These are phyloP conservation scores for Fusarium anguioides DNA, from an alignment of 2,329 filamentous ascomycete genomes.

Conservation along the genomic window DNA sequence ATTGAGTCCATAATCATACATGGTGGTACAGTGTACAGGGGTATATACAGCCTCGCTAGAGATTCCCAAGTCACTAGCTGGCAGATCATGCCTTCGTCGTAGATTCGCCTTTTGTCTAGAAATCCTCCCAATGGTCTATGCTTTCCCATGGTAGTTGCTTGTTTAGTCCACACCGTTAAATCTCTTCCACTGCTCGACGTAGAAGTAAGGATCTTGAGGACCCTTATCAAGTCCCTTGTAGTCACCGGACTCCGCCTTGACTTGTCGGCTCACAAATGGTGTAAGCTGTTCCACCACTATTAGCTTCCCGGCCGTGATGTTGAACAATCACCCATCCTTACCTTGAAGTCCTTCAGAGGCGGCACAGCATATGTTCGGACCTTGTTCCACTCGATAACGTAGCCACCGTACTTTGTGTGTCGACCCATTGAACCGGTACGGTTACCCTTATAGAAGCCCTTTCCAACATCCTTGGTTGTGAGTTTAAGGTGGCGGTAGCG, in stretches of 20 bases:
- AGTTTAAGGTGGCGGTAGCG: slow-evolving; percentile 80
- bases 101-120: slow-evolving; percentile 1
- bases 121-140: neutral
- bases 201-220: slow-evolving; percentile 69
- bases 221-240: slow-evolving; percentile 65
- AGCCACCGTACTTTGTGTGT: slow-evolving; percentile 86
- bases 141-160: neutral
- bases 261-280: slow-evolving; percentile 76
- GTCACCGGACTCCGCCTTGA: slow-evolving; percentile 64
- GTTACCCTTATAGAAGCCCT: slow-evolving; percentile 98
- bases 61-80: slow-evolving; percentile 28
- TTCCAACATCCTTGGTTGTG: slow-evolving; percentile 92
- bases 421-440: slow-evolving; percentile 86
- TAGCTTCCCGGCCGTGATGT: slow-evolving; percentile 10
- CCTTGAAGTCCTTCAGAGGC: slow-evolving; percentile 76
- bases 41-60: slow-evolving; percentile 47
- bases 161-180: slow-evolving; percentile 71
- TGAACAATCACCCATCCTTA: slow-evolving; percentile 52
- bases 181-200: slow-evolving; percentile 73
- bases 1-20: slow-evolving; percentile 45
- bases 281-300: slow-evolving; percentile 68
- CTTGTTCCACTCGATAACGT: slow-evolving; percentile 84
- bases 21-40: slow-evolving; percentile 47
- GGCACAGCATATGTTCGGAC: slow-evolving; percentile 93
- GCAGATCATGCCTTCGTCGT: slow-evolving; percentile 7